These are phyloP conservation scores for Cercospora nicotianae DNA, from an alignment of 2,329 filamentous ascomycete species.

Conservation along the genomic window DNA sequence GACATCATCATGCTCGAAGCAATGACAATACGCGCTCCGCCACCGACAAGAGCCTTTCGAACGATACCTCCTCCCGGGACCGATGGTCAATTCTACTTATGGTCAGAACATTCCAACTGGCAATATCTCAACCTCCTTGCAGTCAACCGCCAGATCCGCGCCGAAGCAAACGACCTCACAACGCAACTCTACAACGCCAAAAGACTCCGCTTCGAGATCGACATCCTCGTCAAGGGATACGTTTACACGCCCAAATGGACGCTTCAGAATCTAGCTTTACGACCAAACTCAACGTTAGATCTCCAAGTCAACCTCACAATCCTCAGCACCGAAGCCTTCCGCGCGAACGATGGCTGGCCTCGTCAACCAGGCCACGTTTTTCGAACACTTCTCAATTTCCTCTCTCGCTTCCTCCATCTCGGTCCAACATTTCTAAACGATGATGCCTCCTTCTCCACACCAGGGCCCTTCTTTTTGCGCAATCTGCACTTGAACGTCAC, in stretches of 20 bases:
- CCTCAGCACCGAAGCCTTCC: constrained; percentile 32
- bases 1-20: constrained; percentile 27
- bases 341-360: constrained; percentile 24
- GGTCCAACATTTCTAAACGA: constrained; percentile 26
- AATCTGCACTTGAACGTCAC: constrained; percentile 23
- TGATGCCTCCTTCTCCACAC: constrained; percentile 8
- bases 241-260: constrained; percentile 31
- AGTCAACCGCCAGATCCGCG: constrained; percentile 24
- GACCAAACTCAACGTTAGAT: constrained; percentile 17
- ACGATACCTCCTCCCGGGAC: constrained; percentile 16
- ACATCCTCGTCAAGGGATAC: constrained; percentile 29
- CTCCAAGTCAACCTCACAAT: constrained; percentile 28
- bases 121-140: constrained; percentile 10
- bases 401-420: constrained; percentile 27
- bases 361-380: constrained; percentile 24
- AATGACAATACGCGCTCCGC: constrained; percentile 10
- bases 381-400: constrained; percentile 24
- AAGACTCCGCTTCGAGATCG: constrained; percentile 22
- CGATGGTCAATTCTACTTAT: constrained; percentile 23
- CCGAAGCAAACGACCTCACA: constrained; percentile 24
- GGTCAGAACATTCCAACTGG: constrained; percentile 18
- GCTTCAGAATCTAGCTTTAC: constrained; percentile 20
- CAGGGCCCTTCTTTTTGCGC: constrained; percentile 23
- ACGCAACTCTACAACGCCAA: constrained; percentile 14
- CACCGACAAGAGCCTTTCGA: constrained; percentile 11